Evolutionary conservation across 2,329 filamentous ascomycete species (phyloP).

Genomic region (Paraphoma sp.): DNA sequence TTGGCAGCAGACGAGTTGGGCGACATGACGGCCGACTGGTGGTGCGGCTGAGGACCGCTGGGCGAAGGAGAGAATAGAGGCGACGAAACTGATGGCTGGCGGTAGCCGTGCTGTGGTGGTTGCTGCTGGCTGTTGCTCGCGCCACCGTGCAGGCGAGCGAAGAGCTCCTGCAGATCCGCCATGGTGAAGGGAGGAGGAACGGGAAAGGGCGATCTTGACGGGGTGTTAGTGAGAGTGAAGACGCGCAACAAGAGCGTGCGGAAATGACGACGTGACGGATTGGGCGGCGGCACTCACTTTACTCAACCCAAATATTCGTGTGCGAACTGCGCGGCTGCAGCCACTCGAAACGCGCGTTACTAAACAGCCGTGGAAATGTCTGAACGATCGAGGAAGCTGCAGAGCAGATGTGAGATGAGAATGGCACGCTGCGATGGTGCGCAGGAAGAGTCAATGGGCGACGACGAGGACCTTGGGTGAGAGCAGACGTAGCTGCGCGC

Average conservation of each 20-base stretch:
- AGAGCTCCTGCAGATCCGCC: constrained; percentile 54
- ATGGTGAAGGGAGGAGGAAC: constrained; percentile 32
- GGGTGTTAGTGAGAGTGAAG: constrained; percentile 17
- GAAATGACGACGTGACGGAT: constrained; percentile 11
- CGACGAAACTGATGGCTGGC: constrained; percentile 65
- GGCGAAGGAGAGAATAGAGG: constrained; percentile 64
- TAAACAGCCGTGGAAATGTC: constrained; percentile 6
- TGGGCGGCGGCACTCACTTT: constrained; percentile 26
- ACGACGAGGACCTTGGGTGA: constrained; percentile 1
- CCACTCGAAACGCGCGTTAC: constrained; percentile 13
- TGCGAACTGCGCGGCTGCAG: constrained; percentile 19
- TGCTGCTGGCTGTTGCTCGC: constrained; percentile 29
- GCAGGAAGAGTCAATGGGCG: constrained; percentile 12
- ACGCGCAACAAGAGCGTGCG: constrained; percentile 9
- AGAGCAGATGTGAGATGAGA: constrained; percentile 12
- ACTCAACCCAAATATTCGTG: constrained; percentile 38
- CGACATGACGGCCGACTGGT: constrained; percentile 65
- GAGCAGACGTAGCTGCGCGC: constrained; percentile 1
- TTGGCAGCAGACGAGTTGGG: constrained; percentile 58
- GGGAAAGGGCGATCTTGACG: constrained; percentile 23
- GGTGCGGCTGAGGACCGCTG: constrained; percentile 61
- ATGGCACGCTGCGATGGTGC: constrained; percentile 19
- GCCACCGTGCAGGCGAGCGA: constrained; percentile 51
- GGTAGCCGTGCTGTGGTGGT: constrained; percentile 37
- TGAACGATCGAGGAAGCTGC: constrained; percentile 9